These are phyloP conservation scores for Camellia lanceoleosa DNA, from an alignment of 148 eudicot species.

Conservation along the genomic window DNA sequence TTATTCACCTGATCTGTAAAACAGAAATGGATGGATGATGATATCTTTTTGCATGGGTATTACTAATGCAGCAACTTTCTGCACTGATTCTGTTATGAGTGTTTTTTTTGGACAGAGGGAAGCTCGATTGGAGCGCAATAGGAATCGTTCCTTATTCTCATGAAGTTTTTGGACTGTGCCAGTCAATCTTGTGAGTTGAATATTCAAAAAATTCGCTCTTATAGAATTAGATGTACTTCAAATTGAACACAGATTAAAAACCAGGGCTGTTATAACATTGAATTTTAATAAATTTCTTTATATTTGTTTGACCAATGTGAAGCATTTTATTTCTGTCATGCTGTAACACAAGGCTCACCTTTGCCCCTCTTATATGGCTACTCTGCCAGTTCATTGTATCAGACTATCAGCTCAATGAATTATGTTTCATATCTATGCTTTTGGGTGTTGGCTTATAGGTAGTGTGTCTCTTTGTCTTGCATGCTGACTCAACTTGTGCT, in stretches of 20 bases:
- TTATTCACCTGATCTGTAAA: neutral
- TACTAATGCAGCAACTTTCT: neutral
- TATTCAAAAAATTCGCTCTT: neutral
- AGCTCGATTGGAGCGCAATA: constrained; percentile 80
- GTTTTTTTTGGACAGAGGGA: constrained; percentile 55
- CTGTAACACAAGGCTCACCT: neutral
- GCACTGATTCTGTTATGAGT: neutral
- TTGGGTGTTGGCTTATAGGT: neutral
- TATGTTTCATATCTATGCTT: neutral
- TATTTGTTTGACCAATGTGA: constrained; percentile 12
- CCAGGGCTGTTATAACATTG: neutral
- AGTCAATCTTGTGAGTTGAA: neutral
- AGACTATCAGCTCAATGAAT: neutral
- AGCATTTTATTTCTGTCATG: neutral
- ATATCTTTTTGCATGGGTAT: neutral
- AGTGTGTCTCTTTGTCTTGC: neutral
- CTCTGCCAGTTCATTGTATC: neutral
- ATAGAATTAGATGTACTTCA: neutral
- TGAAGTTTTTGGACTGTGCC: constrained; percentile 26
- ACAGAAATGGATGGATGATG: neutral
- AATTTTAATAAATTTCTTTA: constrained; percentile 7
- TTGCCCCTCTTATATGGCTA: neutral
- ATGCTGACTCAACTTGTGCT: constrained; percentile 9
- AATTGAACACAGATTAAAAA: neutral
- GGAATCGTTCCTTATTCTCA: constrained; percentile 63